Percentiles rank a stretch among this genome's conserved stretches.
These are phyloP conservation scores for Pythium aristosporum DNA, from an alignment of 352 stramenopile species.

Conservation along the genomic window DNA sequence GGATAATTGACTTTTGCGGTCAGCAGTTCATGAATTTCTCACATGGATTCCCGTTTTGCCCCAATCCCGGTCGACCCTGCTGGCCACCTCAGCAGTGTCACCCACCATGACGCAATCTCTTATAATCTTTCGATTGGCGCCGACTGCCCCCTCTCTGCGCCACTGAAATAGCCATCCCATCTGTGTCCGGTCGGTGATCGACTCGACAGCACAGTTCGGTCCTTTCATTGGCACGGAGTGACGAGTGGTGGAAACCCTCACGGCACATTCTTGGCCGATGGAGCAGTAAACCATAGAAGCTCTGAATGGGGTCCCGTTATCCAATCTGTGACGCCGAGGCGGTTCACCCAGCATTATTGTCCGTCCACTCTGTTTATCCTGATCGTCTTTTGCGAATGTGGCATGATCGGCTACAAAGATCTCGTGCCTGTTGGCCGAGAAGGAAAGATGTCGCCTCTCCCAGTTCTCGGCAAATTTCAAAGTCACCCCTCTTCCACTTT, in stretches of 20 bases:
- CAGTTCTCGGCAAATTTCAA: background rate
- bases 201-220: too few species aligned
- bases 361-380: background rate
- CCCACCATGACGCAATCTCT: background rate
- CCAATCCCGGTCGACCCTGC: conserved; percentile 4
- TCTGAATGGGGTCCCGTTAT: background rate
- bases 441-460: conserved; percentile 3
- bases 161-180: conserved; percentile 11
- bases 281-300: background rate
- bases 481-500: background rate
- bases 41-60: background rate
- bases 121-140: conserved; percentile 2
- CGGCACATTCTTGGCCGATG: background rate
- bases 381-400: conserved; percentile 1
- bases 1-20: background rate
- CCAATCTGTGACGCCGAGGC: background rate
- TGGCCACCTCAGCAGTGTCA: conserved; percentile 7
- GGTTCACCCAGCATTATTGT: background rate
- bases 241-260: background rate
- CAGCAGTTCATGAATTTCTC: background rate
- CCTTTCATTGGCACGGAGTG: too few species aligned
- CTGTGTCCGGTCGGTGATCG: conserved; percentile 9
- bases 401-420: conserved; percentile 6
- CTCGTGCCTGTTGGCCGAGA: conserved; percentile 13
- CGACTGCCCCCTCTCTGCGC: conserved; percentile 13